These are phyloP conservation scores for Cornus suecica DNA, from an alignment of 148 eudicot species.

Conservation along the genomic window DNA sequence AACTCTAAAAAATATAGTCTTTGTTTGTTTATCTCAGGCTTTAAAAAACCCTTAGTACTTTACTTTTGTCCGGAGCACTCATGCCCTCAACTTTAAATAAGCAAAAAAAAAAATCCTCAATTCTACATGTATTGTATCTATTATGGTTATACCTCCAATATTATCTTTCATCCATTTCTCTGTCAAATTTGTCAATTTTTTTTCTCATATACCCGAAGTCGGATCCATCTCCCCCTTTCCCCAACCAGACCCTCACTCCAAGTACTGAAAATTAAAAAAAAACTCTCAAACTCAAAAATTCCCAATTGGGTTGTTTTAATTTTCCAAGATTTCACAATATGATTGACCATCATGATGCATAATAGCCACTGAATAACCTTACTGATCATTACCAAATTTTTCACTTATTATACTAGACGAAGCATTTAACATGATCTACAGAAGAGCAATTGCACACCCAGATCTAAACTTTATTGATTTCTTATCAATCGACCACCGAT, in stretches of 20 bases:
- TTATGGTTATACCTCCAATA: background rate
- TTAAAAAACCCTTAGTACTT: background rate
- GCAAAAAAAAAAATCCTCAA: background rate
- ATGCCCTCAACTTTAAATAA: background rate
- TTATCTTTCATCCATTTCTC: too few species aligned
- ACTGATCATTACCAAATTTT: background rate
- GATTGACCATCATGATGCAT: background rate
- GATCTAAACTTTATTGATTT: background rate
- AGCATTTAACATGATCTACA: background rate
- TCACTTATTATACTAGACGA: background rate
- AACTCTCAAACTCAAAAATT: background rate
- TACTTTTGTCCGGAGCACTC: background rate
- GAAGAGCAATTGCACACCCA: background rate
- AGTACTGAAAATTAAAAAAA: background rate
- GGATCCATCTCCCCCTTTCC: background rate
- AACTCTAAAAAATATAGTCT: too few species aligned
- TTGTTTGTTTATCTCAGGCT: background rate
- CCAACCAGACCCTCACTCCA: background rate
- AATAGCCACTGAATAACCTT: background rate
- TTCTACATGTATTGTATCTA: background rate
- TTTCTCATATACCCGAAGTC: too few species aligned
- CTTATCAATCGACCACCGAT: background rate
- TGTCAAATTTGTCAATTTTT: too few species aligned
- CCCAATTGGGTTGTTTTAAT: background rate
- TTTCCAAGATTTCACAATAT: background rate